These are phyloP conservation scores for Nepenthes mirabilis DNA, from an alignment of 148 eudicot genomes.

Conservation along the genomic window DNA sequence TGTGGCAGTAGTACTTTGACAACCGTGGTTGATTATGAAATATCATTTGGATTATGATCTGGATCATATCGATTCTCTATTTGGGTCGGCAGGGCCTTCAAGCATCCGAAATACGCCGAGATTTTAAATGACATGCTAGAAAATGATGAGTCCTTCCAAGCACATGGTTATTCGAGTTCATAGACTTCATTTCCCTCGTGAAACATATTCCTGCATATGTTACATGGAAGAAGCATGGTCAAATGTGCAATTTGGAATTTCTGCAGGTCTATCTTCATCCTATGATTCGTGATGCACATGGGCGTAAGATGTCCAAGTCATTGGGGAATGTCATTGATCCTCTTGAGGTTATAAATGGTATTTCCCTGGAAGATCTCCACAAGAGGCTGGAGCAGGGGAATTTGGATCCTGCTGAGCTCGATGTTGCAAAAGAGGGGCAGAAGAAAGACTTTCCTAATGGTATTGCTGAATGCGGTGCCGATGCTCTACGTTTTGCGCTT, in stretches of 20 bases:
- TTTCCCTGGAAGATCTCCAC: slow-evolving; percentile 67
- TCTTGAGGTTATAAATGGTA: slow-evolving; percentile 79
- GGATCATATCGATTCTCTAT: too few species aligned
- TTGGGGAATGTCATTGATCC: slow-evolving; percentile 93
- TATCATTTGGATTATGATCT: too few species aligned
- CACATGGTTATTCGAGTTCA: too few species aligned
- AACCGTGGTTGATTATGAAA: too few species aligned
- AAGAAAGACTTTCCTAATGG: slow-evolving; percentile 80
- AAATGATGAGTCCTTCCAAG: too few species aligned
- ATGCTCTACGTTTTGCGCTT: slow-evolving; percentile 93
- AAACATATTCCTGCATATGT: neutral
- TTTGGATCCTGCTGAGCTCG: slow-evolving; percentile 53
- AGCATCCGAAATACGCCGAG: too few species aligned
- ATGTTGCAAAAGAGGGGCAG: slow-evolving; percentile 76
- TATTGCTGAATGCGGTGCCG: slow-evolving; percentile 93
- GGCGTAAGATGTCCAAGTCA: slow-evolving; percentile 95
- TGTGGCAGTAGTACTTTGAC: too few species aligned
- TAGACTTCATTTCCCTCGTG: too few species aligned
- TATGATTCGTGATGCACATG: slow-evolving; percentile 96
- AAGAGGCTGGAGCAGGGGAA: slow-evolving; percentile 87
- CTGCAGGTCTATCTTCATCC: slow-evolving; percentile 91
- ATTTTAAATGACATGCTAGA: too few species aligned
- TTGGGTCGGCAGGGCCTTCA: too few species aligned
- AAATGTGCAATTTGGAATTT: neutral
- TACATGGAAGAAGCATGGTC: too few species aligned